Conservation (phyloP, 2,329 filamentous ascomycete species). For the Cadophora luteo-olivacea region DNA sequence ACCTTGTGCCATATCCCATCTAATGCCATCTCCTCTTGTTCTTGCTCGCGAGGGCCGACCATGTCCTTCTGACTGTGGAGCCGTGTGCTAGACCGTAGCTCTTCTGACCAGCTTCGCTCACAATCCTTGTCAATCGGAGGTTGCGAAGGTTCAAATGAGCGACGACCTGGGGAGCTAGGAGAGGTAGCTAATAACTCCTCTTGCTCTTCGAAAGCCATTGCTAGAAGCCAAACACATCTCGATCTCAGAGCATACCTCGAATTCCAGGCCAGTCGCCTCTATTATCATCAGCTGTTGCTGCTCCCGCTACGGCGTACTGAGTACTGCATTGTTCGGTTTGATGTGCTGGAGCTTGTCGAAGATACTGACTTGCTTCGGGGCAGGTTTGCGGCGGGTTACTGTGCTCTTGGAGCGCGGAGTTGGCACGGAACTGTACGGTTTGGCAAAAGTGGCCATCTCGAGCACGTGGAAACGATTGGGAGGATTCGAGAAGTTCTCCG, state of each 20-base stretch:
- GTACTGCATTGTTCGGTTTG: constrained; percentile 24
- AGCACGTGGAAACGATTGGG: constrained; percentile 19
- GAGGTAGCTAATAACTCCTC: constrained; percentile 19
- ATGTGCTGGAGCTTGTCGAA: constrained; percentile 31
- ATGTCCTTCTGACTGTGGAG: constrained; percentile 24
- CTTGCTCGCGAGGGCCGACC: constrained; percentile 22
- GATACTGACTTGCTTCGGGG: constrained; percentile 28
- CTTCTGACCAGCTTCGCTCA: constrained; percentile 24
- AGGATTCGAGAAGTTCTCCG: neutral
- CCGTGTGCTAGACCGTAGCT: constrained; percentile 20
- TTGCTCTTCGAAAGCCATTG: constrained; percentile 22
- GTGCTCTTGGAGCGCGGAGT: constrained; percentile 33
- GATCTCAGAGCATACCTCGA: constrained; percentile 30
- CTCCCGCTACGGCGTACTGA: constrained; percentile 23
- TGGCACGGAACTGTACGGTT: constrained; percentile 30
- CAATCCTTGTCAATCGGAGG: constrained; percentile 22
- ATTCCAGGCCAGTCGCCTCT: constrained; percentile 25
- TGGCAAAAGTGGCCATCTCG: constrained; percentile 31
- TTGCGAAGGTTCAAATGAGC: constrained; percentile 17
- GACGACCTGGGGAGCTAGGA: constrained; percentile 17
- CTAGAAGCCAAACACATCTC: constrained; percentile 33
- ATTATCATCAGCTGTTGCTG: constrained; percentile 28
- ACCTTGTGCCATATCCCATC: constrained; percentile 21
- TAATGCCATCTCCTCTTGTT: constrained; percentile 23
- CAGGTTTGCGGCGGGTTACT: constrained; percentile 28